phyloP scores from a whole-genome alignment of 257 asterid species.

The Scutellaria barbata region DNA sequence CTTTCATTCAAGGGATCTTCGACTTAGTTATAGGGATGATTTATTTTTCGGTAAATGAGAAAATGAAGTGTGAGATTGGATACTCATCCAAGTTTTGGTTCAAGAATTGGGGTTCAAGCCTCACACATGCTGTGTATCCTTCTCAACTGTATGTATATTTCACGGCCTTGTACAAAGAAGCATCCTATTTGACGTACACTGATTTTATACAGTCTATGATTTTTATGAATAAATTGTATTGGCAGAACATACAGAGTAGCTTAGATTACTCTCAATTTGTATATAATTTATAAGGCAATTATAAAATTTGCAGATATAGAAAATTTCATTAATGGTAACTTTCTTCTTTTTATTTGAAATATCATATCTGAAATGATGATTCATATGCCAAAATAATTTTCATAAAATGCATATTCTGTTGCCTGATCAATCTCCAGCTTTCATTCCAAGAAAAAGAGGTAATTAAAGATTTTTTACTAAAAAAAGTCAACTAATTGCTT shows the following conservation, averaged over 20 bases:
- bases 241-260: constrained; percentile 11
- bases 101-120: constrained; percentile 21
- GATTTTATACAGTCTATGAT: not conserved
- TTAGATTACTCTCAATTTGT: constrained; percentile 5
- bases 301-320: not conserved
- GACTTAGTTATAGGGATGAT: constrained; percentile 2
- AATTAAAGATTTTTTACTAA: not conserved
- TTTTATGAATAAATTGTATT: constrained; percentile 7
- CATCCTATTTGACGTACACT: not conserved
- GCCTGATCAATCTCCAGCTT: not conserved
- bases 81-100: constrained; percentile 8
- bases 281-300: not conserved
- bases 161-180: constrained; percentile 5
- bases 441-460: constrained; percentile 11
- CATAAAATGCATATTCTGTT: not conserved
- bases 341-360: not conserved
- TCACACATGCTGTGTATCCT: not conserved
- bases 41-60: not conserved
- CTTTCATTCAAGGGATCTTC: constrained; percentile 10
- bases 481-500: constrained; percentile 20
- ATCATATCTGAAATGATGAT: not conserved
- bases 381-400: constrained; percentile 3
- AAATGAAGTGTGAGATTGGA: constrained; percentile 22
- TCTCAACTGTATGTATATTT: constrained; percentile 32
- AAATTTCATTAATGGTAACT: constrained; percentile 25